These are phyloP conservation scores for Xylona heveae DNA, from an alignment of 495 filamentous ascomycete genomes.

Conservation along the genomic window DNA sequence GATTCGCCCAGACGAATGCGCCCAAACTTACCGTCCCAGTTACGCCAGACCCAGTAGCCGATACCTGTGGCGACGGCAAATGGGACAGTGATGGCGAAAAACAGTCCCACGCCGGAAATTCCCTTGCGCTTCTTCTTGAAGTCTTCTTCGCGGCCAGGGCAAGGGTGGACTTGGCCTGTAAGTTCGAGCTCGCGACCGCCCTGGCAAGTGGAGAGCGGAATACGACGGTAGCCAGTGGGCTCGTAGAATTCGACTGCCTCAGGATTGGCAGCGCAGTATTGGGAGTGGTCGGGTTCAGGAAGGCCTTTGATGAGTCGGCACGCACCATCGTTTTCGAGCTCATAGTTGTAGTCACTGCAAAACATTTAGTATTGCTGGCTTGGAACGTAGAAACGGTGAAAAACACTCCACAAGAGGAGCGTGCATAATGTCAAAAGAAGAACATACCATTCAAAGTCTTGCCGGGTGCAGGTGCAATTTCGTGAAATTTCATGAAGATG, in stretches of 20 bases:
- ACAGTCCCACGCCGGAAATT: slow-evolving; percentile 54
- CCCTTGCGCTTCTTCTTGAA: slow-evolving; percentile 39
- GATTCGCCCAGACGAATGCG: slow-evolving; percentile 61
- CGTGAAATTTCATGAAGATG: slow-evolving; percentile 40
- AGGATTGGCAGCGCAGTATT: slow-evolving; percentile 43
- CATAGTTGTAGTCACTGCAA: slow-evolving; percentile 78
- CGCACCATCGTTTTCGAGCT: slow-evolving; percentile 48
- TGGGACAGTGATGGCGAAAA: slow-evolving; percentile 64
- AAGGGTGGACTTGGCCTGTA: slow-evolving; percentile 28
- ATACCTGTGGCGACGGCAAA: slow-evolving; percentile 41
- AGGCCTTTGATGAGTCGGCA: slow-evolving; percentile 58
- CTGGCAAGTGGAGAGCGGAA: slow-evolving; percentile 69
- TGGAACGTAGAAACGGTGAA: neutral
- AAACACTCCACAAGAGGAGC: neutral
- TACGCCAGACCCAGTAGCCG: slow-evolving; percentile 71
- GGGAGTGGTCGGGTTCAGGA: slow-evolving; percentile 37
- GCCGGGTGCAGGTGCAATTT: slow-evolving; percentile 63
- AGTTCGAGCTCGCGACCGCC: slow-evolving; percentile 51
- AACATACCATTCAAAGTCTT: slow-evolving; percentile 86
- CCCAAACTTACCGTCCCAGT: slow-evolving; percentile 80
- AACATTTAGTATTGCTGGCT: neutral
- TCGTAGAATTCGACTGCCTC: slow-evolving; percentile 51
- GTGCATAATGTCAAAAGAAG: slow-evolving; percentile 6
- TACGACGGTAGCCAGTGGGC: slow-evolving; percentile 73
- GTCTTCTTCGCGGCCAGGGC: slow-evolving; percentile 56